Percentiles rank a stretch among this genome's conserved stretches.
phyloP scores from a whole-genome alignment of 163 green algal species.

The Chlorella variabilis region DNA sequence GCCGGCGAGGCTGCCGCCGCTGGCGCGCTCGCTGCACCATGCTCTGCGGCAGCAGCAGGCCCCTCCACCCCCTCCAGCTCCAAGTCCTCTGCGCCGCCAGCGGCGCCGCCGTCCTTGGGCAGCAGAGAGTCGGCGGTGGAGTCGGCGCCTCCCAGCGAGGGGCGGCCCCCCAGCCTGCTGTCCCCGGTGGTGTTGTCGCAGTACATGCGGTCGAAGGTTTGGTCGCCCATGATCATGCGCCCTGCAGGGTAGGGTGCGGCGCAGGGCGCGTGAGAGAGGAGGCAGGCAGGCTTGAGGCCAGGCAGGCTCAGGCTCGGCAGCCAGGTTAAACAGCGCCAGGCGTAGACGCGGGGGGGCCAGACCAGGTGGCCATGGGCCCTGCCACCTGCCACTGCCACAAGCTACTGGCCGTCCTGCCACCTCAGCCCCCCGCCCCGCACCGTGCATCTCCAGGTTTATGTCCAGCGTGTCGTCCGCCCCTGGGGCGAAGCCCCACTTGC shows the following conservation, averaged over 20 bases:
- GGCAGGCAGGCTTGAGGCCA: neutral
- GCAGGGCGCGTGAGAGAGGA: neutral
- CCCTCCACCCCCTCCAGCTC: neutral
- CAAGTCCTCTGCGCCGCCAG: neutral
- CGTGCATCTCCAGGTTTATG: slow-evolving; percentile 63
- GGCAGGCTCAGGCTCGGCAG: too few species aligned
- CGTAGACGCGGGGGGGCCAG: too few species aligned
- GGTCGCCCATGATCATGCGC: slow-evolving; percentile 72
- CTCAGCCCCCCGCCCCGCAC: slow-evolving; percentile 6
- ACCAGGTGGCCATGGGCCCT: too few species aligned
- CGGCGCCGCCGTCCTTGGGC: too few species aligned
- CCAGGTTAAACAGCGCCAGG: too few species aligned
- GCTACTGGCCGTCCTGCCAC: too few species aligned
- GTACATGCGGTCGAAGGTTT: slow-evolving; percentile 74
- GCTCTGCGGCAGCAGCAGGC: neutral
- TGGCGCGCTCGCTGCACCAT: neutral
- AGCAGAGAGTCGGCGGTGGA: slow-evolving; percentile 14
- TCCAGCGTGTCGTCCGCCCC: slow-evolving; percentile 80
- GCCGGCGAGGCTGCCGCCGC: neutral
- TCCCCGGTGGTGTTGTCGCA: slow-evolving; percentile 53
- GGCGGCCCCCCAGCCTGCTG: slow-evolving; percentile 21
- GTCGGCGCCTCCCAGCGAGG: slow-evolving; percentile 5
- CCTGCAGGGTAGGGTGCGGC: slow-evolving; percentile 31
- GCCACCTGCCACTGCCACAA: too few species aligned
- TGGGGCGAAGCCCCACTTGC: slow-evolving; percentile 81